Evolutionary conservation across 2,329 filamentous ascomycete genomes (phyloP).

Genomic region (Penicillium freii): DNA sequence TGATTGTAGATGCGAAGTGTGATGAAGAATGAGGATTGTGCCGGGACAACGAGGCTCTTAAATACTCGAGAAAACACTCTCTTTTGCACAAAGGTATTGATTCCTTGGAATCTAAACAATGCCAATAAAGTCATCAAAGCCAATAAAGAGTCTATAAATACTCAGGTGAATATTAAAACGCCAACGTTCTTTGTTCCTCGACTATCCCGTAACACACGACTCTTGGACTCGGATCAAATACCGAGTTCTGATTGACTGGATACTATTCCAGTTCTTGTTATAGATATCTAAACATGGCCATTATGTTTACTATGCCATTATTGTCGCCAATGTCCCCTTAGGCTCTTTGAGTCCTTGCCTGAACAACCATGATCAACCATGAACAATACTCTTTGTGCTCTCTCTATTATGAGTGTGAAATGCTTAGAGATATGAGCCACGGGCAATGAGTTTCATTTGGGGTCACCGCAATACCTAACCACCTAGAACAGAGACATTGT

Average conservation of each 20-base stretch:
- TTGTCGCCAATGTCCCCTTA: neutral
- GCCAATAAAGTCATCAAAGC: neutral
- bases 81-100: neutral
- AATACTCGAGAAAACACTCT: neutral
- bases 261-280: neutral
- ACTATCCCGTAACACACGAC: neutral
- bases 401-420: neutral
- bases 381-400: neutral
- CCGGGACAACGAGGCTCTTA: neutral
- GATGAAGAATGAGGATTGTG: neutral
- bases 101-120: neutral
- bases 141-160: conserved; percentile 1
- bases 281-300: neutral
- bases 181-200: neutral
- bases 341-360: neutral
- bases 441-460: neutral
- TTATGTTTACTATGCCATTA: neutral
- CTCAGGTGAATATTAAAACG: neutral
- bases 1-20: neutral
- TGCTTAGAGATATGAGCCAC: too few relatives aligned
- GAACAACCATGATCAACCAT: neutral
- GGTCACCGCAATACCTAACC: too few relatives aligned
- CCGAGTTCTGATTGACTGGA: neutral
- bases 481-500: neutral
- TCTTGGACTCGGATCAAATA: neutral